Conservation (phyloP, 345 rosid genomes). For the Rhodamnia argentea region DNA sequence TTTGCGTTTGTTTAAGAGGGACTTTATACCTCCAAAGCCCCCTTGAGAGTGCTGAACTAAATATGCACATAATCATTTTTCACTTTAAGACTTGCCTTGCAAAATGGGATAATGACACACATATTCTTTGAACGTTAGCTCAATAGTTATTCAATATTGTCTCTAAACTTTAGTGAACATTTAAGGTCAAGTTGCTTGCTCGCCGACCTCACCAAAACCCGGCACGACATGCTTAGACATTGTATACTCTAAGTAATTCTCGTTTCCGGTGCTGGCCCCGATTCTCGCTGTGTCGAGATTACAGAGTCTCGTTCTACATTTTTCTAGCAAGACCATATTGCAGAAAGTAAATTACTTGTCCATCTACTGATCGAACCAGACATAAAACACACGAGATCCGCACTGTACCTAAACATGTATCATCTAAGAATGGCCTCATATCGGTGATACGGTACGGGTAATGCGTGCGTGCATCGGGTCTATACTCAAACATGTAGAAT, state of each 20-base stretch:
- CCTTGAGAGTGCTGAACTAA: too few relatives aligned
- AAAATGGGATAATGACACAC: too few relatives aligned
- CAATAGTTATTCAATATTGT: too few relatives aligned
- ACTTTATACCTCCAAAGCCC: too few relatives aligned
- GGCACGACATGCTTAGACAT: slow-evolving; percentile 22
- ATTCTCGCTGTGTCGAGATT: not conserved
- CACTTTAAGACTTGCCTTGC: too few relatives aligned
- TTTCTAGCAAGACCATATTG: not conserved
- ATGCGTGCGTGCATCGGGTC: not conserved
- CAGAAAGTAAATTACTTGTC: not conserved
- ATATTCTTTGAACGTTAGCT: too few relatives aligned
- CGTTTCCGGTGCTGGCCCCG: not conserved
- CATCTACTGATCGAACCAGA: not conserved
- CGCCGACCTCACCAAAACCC: slow-evolving; percentile 14
- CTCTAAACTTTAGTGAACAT: too few relatives aligned
- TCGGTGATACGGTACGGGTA: not conserved
- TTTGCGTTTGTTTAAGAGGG: too few relatives aligned
- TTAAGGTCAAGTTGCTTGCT: slow-evolving; percentile 5
- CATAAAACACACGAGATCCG: not conserved
- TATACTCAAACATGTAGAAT: not conserved
- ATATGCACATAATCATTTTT: too few relatives aligned
- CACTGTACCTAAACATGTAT: not conserved
- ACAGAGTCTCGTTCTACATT: not conserved
- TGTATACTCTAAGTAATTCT: slow-evolving; percentile 2
- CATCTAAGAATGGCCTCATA: too few relatives aligned